Conservation (phyloP, 2,329 filamentous ascomycete species). For the Raffaelea albimanens region DNA sequence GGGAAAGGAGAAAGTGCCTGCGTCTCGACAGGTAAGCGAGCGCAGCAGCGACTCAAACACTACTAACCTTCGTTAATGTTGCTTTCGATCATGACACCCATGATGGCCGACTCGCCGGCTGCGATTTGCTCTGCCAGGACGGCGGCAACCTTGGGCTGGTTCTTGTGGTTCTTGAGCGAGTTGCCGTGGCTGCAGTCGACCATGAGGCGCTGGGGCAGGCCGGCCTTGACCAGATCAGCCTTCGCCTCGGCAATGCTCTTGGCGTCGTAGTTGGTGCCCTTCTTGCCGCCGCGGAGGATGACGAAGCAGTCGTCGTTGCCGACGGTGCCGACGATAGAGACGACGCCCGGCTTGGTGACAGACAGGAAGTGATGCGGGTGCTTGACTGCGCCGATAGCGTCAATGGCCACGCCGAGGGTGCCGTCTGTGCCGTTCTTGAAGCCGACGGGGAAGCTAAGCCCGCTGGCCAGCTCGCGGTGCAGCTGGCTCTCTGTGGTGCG, state of each 20-base stretch:
- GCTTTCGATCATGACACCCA: constrained; percentile 98
- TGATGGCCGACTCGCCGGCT: constrained; percentile 74
- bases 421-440: constrained; percentile 99
- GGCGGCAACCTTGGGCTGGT: constrained; percentile 88
- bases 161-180: constrained; percentile 91
- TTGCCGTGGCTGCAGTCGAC: constrained; percentile 98
- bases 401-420: constrained; percentile 77
- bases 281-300: constrained; percentile 84
- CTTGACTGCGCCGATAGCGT: constrained; percentile 86
- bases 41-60: neutral
- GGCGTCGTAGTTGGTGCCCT: constrained; percentile 88
- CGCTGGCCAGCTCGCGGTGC: constrained; percentile 87
- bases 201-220: constrained; percentile 73
- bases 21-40: neutral
- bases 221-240: constrained; percentile 64
- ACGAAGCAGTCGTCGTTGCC: constrained; percentile 98
- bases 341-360: constrained; percentile 91
- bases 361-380: constrained; percentile 96
- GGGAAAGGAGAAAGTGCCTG: neutral
- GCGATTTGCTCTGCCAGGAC: constrained; percentile 76
- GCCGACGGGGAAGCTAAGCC: constrained; percentile 91
- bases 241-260: constrained; percentile 78
- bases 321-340: constrained; percentile 85
- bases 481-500: constrained; percentile 93
- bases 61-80: constrained; percentile 84